A percentile compares a stretch with the other conserved stretches of the same genome.
These are phyloP conservation scores for Parastagonospora avenae DNA, from an alignment of 2,329 filamentous ascomycete genomes.

Conservation along the genomic window DNA sequence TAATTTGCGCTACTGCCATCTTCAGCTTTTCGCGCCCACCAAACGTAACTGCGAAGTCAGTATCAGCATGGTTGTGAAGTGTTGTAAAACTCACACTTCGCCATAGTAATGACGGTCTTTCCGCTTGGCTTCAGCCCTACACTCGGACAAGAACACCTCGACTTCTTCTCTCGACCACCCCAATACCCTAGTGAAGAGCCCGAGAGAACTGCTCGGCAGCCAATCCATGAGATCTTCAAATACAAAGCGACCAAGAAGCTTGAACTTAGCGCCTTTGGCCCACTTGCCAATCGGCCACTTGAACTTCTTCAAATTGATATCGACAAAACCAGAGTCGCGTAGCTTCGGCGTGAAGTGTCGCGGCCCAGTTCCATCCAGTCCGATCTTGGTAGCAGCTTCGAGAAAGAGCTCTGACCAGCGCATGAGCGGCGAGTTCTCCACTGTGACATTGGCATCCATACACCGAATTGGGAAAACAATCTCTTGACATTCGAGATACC, in stretches of 20 bases:
- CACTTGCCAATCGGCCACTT: slow-evolving; percentile 42
- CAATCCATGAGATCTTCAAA: slow-evolving; percentile 36
- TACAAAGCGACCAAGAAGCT: slow-evolving; percentile 32
- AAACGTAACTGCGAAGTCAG: slow-evolving; percentile 20
- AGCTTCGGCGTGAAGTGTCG: slow-evolving; percentile 40
- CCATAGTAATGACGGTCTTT: slow-evolving; percentile 34
- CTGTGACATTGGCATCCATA: slow-evolving; percentile 28
- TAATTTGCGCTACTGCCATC: slow-evolving; percentile 3
- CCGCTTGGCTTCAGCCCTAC: slow-evolving; percentile 30
- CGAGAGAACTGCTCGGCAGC: slow-evolving; percentile 30
- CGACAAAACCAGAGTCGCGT: slow-evolving; percentile 30
- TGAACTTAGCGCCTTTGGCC: slow-evolving; percentile 38
- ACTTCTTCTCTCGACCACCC: slow-evolving; percentile 35
- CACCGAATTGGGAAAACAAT: slow-evolving; percentile 32
- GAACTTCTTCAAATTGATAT: slow-evolving; percentile 32
- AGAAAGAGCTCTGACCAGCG: slow-evolving; percentile 33
- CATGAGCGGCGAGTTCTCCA: slow-evolving; percentile 27
- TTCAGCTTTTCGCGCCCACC: slow-evolving; percentile 29
- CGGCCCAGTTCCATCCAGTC: slow-evolving; percentile 50
- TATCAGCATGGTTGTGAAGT: neutral
- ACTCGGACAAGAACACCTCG: slow-evolving; percentile 34
- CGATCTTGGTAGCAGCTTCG: slow-evolving; percentile 33
- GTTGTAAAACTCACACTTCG: slow-evolving; percentile 23
- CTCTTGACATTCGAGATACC: slow-evolving; percentile 59
- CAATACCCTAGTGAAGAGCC: slow-evolving; percentile 35